These are phyloP conservation scores for Hygrophoropsis aurantiaca DNA, from an alignment of 768 basidiomycete species.

Conservation along the genomic window DNA sequence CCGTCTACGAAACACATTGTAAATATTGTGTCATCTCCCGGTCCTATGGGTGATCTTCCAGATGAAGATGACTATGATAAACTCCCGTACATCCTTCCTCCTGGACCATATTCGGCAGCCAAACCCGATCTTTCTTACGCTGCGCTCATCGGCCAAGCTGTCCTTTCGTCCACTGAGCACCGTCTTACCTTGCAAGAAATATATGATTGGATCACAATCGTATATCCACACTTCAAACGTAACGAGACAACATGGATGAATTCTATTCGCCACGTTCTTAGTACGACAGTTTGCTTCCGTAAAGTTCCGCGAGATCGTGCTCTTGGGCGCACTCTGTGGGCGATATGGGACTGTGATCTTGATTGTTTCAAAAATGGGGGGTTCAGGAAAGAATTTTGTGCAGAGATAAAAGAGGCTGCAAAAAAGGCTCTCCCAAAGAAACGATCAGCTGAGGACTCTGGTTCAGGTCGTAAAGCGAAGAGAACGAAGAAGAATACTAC, in stretches of 20 bases:
- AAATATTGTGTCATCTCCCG: conserved; percentile 83
- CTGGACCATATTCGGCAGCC: conserved; percentile 75
- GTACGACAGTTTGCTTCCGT: conserved; percentile 88
- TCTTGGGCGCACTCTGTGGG: conserved; percentile 85
- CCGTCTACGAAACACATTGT: conserved; percentile 55
- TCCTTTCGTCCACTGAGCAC: conserved; percentile 80
- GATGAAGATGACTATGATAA: conserved; percentile 64
- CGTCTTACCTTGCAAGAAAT: conserved; percentile 93
- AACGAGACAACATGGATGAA: conserved; percentile 98
- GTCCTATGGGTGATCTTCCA: conserved; percentile 68
- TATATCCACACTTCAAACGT: conserved; percentile 91
- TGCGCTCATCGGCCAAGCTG: conserved; percentile 92
- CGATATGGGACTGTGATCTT: conserved; percentile 79
- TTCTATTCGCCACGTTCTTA: conserved; percentile 94
- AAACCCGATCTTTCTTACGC: conserved; percentile 93
- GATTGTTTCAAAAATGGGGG: conserved; percentile 82
- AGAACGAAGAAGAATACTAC: conserved; percentile 39
- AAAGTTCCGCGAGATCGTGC: conserved; percentile 78
- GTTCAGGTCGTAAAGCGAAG: conserved; percentile 45
- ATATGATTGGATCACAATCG: conserved; percentile 93
- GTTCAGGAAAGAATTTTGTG: conserved; percentile 65
- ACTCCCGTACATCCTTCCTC: conserved; percentile 75
- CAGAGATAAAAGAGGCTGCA: conserved; percentile 32
- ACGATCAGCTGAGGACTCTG: conserved; percentile 36
- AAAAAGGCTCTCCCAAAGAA: conserved; percentile 36